Percentiles rank a stretch among this genome's conserved stretches.
Conservation (phyloP, 1,284 basidiomycete species). For the Malassezia globosa region DNA sequence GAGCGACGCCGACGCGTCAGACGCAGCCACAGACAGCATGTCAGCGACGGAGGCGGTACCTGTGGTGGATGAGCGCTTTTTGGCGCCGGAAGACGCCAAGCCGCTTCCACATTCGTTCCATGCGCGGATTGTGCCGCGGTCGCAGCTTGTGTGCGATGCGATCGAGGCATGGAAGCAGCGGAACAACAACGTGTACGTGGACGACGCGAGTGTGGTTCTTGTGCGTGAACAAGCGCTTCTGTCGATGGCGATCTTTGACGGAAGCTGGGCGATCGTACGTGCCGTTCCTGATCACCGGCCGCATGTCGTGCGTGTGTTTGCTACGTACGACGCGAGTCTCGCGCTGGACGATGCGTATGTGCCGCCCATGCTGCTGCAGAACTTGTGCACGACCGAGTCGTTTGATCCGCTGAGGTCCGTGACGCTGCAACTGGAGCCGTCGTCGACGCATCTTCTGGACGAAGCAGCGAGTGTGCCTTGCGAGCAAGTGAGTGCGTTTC, state of each 20-base stretch:
- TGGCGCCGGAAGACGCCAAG: slow-evolving; percentile 28
- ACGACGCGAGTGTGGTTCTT: slow-evolving; percentile 31
- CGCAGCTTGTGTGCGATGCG: slow-evolving; percentile 9
- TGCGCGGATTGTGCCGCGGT: slow-evolving; percentile 4
- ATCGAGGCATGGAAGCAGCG: slow-evolving; percentile 23
- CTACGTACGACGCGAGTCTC: neutral
- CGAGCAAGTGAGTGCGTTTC: neutral
- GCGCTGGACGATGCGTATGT: slow-evolving; percentile 16
- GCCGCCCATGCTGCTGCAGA: slow-evolving; percentile 29
- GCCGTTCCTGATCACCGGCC: slow-evolving; percentile 9
- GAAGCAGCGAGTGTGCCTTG: neutral
- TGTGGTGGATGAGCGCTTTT: slow-evolving; percentile 33
- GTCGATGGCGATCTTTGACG: slow-evolving; percentile 63
- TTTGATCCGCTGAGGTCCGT: slow-evolving; percentile 17
- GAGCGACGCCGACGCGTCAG: no score
- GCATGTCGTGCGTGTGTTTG: slow-evolving; percentile 29
- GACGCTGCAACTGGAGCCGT: slow-evolving; percentile 19
- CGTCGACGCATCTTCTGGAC: slow-evolving; percentile 8
- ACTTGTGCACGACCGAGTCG: slow-evolving; percentile 22
- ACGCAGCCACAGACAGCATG: no score
- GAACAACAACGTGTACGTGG: slow-evolving; percentile 25
- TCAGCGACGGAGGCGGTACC: slow-evolving; percentile 10
- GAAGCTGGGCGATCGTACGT: slow-evolving; percentile 66
- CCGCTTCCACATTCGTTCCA: slow-evolving; percentile 19
- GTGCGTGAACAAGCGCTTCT: slow-evolving; percentile 54